Percentiles rank a stretch among this genome's conserved stretches.
Evolutionary conservation across 805 yeast species (phyloP).

Genomic region (Phaffomyces opuntiae): DNA sequence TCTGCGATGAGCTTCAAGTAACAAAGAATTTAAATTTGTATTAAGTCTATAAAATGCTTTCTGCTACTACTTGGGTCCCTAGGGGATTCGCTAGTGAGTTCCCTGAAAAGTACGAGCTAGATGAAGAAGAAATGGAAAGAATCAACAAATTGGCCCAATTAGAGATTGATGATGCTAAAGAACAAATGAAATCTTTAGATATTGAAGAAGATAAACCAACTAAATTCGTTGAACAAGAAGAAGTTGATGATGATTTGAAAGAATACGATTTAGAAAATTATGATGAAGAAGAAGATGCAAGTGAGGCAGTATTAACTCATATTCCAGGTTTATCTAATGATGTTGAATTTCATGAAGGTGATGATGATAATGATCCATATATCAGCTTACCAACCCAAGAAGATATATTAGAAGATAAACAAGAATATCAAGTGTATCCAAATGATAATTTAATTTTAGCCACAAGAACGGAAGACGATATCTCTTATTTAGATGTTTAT

Average conservation of each 20-base stretch:
- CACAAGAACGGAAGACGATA: conserved; percentile 92
- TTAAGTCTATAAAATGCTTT: conserved; percentile 50
- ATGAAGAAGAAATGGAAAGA: conserved; percentile 90
- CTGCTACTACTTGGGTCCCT: conserved; percentile 94
- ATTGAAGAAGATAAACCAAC: conserved; percentile 20
- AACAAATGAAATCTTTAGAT: conserved; percentile 47
- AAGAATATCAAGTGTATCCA: conserved; percentile 80
- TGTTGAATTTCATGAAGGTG: conserved; percentile 49
- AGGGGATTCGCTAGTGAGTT: conserved; percentile 91
- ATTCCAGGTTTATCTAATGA: conserved; percentile 66
- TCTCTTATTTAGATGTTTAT: conserved; percentile 87
- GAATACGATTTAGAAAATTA: conserved; percentile 84
- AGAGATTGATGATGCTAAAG: conserved; percentile 70
- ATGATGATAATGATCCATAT: conserved; percentile 36
- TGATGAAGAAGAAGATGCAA: conserved; percentile 59
- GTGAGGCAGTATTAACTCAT: conserved; percentile 57
- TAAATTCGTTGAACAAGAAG: conserved; percentile 37
- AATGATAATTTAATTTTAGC: conserved; percentile 87
- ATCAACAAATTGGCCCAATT: conserved; percentile 79
- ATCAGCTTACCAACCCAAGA: conserved; percentile 39
- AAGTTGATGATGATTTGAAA: conserved; percentile 76
- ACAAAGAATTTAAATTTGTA: not conserved
- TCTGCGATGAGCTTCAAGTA: conserved; percentile 3
- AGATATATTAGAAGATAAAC: conserved; percentile 69
- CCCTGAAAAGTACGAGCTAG: conserved; percentile 81